Percentiles rank a stretch among this genome's conserved stretches.
These are phyloP conservation scores for Diplodia seriata DNA, from an alignment of 2,329 filamentous ascomycete genomes.

Conservation along the genomic window DNA sequence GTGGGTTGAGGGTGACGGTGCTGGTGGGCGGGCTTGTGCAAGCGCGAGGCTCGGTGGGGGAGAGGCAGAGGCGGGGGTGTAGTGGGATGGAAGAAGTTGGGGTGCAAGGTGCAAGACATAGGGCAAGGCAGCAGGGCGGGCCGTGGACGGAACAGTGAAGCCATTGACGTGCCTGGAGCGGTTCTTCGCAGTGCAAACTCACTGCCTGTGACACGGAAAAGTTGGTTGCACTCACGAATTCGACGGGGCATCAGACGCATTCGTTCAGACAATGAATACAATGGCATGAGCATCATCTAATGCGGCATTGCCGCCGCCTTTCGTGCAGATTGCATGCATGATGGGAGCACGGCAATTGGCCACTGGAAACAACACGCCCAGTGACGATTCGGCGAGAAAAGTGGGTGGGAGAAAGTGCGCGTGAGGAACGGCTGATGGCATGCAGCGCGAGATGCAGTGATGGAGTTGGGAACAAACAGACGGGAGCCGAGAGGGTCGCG, in stretches of 20 bases:
- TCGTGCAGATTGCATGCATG: neutral
- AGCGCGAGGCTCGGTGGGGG: too few species aligned
- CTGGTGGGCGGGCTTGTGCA: neutral
- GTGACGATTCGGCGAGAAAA: neutral
- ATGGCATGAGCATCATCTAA: neutral
- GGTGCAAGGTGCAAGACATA: neutral
- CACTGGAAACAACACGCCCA: neutral
- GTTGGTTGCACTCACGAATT: neutral
- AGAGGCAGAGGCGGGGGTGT: too few species aligned
- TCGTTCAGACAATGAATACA: conserved; percentile 3
- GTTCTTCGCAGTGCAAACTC: neutral
- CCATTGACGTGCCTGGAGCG: neutral
- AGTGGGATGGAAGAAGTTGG: neutral
- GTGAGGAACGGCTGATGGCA: neutral
- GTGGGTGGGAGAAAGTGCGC: neutral
- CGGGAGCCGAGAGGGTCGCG: neutral
- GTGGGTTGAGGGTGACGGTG: neutral
- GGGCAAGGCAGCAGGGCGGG: neutral
- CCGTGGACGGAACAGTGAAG: neutral
- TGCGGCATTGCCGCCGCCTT: neutral
- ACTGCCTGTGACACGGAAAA: neutral
- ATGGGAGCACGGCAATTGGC: neutral
- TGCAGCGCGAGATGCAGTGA: neutral
- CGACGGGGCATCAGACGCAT: neutral
- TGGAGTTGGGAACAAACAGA: neutral